Percentiles rank a stretch among this genome's conserved stretches.
Evolutionary conservation across 345 rosid species (phyloP).

Genomic region (Euphorbia pulcherrima): DNA sequence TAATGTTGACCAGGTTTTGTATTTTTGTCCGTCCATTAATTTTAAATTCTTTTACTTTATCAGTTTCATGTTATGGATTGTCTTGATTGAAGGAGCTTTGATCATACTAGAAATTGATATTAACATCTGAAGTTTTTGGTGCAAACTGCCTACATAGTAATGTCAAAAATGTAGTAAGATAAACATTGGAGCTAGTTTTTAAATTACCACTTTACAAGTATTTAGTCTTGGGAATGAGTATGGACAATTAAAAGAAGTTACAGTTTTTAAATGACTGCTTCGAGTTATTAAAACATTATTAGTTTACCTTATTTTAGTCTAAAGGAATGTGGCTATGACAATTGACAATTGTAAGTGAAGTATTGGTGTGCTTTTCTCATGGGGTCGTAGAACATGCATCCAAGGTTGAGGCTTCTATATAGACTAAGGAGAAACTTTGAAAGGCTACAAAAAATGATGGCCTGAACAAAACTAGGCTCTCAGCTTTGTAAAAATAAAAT

Average conservation of each 20-base stretch:
- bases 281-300: neutral
- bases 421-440: too few species aligned
- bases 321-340: neutral
- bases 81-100: neutral
- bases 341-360: neutral
- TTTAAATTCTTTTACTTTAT: neutral
- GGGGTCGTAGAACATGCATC: too few species aligned
- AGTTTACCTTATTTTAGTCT: neutral
- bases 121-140: neutral
- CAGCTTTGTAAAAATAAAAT: too few species aligned
- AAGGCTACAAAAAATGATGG: too few species aligned
- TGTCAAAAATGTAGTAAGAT: too few species aligned
- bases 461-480: too few species aligned
- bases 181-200: neutral
- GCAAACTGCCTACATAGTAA: neutral
- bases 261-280: neutral
- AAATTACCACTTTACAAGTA: neutral
- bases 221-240: neutral
- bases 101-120: neutral
- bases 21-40: neutral
- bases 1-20: slow-evolving; percentile 62
- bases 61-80: neutral
- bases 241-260: too few species aligned
- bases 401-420: too few species aligned
- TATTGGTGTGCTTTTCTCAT: neutral